Conservation (phyloP, 2,329 filamentous ascomycete genomes). For the Penicillium sp. region DNA sequence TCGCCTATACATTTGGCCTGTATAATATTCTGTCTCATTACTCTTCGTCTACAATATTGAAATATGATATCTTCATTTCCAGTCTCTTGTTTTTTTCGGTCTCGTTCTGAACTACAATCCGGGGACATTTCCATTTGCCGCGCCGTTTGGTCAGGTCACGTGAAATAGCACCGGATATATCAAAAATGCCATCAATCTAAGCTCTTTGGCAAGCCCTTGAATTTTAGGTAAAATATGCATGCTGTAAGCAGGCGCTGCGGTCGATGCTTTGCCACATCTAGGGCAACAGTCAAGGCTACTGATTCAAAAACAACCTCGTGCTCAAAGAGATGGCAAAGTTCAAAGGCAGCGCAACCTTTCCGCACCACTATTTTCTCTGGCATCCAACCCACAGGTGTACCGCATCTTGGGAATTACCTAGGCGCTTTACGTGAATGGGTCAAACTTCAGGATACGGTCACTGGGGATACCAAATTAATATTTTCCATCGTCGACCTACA, state of each 20-base stretch:
- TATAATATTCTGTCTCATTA: constrained; percentile 6
- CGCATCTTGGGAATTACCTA: constrained; percentile 93
- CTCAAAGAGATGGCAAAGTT: constrained; percentile 21
- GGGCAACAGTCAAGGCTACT: not conserved
- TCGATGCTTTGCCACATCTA: not conserved
- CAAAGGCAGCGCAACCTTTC: constrained; percentile 15
- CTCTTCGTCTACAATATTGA: not conserved
- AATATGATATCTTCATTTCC: not conserved
- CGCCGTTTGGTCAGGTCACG: not conserved
- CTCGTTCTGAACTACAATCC: not conserved
- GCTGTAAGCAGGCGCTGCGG: not conserved
- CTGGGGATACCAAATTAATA: constrained; percentile 65
- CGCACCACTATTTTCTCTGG: constrained; percentile 78
- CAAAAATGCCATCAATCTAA: not conserved
- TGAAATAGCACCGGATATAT: not conserved
- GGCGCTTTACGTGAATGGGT: constrained; percentile 90
- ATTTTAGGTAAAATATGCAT: constrained; percentile 5
- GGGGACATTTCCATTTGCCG: not conserved
- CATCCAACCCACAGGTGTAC: constrained; percentile 93
- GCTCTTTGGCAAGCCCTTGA: not conserved
- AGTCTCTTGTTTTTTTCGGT: too few species aligned
- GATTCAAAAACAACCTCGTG: not conserved
- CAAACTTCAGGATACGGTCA: constrained; percentile 70
- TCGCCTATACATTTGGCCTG: not conserved
- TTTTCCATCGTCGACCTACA: constrained; percentile 94